Evolutionary conservation across 805 yeast species (phyloP).

Genomic region (Schwanniomyces occidentalis): DNA sequence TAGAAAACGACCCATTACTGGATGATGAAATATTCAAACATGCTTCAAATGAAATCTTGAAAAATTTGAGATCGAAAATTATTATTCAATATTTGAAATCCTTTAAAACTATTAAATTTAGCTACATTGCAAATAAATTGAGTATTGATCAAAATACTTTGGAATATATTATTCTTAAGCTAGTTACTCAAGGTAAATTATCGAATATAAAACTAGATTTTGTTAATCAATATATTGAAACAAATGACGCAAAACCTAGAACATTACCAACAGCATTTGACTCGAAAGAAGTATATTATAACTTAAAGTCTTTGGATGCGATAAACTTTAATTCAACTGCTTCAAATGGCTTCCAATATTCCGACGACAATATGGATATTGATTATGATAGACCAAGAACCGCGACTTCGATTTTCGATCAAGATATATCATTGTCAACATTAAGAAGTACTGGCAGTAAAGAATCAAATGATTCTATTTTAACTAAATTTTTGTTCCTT

Average conservation of each 20-base stretch:
- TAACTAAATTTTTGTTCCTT: constrained; percentile 4
- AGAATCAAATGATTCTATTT: background rate
- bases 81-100: constrained; percentile 30
- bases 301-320: constrained; percentile 21
- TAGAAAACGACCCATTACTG: constrained; percentile 22
- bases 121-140: constrained; percentile 22
- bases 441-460: background rate
- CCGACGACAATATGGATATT: constrained; percentile 10
- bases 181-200: constrained; percentile 31
- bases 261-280: constrained; percentile 19
- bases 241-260: constrained; percentile 6
- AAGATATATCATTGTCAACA: constrained; percentile 2
- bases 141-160: constrained; percentile 20
- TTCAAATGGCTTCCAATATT: background rate
- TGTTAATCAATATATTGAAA: constrained; percentile 19
- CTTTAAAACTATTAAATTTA: constrained; percentile 29
- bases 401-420: constrained; percentile 3
- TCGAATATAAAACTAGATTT: constrained; percentile 30
- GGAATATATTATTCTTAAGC: constrained; percentile 25
- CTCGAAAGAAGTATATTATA: constrained; percentile 21
- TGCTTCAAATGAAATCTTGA: constrained; percentile 26
- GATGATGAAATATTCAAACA: constrained; percentile 29
- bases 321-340: constrained; percentile 9
- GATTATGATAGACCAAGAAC: constrained; percentile 7
- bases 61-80: constrained; percentile 32